These are phyloP conservation scores for Noccaea bulbosa DNA, from an alignment of 345 rosid genomes.

Conservation along the genomic window DNA sequence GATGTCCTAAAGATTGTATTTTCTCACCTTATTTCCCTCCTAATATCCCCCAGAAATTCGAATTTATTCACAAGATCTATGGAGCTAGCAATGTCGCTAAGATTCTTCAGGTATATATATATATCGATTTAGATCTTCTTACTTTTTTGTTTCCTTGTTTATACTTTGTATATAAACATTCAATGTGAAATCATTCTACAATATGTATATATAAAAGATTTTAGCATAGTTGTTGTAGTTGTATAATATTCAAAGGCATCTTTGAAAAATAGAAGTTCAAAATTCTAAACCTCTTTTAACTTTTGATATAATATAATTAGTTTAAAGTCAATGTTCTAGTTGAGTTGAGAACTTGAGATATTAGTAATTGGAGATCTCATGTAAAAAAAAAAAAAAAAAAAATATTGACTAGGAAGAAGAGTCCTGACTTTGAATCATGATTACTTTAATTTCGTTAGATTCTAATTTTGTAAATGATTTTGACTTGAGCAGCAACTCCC, in stretches of 20 bases:
- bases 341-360: neutral
- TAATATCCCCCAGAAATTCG: constrained; percentile 49
- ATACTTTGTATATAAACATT: neutral
- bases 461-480: neutral
- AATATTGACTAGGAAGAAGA: no score
- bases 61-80: constrained; percentile 53
- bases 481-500: constrained; percentile 27
- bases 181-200: neutral
- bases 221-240: neutral
- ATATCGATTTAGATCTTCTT: neutral
- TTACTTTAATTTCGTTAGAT: no score
- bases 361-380: neutral
- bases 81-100: constrained; percentile 68
- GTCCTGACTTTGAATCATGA: neutral
- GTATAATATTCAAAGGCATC: constrained; percentile 17
- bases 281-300: constrained; percentile 19
- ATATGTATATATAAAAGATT: neutral
- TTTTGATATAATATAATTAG: neutral
- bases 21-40: constrained; percentile 59
- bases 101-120: constrained; percentile 54
- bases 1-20: constrained; percentile 55
- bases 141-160: neutral
- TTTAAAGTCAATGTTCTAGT: constrained; percentile 11
- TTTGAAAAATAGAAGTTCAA: constrained; percentile 14
- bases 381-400: neutral